Evolutionary conservation across 73 alveolate genomes (phyloP).

Genomic region (Paramecium octaurelia): DNA sequence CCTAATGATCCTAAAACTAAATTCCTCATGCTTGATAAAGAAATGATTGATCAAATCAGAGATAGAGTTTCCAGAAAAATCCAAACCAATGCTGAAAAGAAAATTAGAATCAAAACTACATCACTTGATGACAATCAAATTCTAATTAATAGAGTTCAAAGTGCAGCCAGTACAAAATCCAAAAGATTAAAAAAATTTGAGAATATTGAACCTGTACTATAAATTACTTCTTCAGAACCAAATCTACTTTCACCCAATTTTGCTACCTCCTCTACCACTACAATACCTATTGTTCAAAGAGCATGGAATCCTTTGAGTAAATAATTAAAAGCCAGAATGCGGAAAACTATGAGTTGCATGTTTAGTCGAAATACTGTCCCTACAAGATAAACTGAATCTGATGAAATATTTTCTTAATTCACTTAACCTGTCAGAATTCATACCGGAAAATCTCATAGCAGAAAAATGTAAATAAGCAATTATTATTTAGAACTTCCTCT

Average conservation of each 20-base stretch:
- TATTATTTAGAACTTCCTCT: background rate
- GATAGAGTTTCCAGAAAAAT: constrained; percentile 1
- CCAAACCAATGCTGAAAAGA: background rate
- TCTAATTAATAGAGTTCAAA: background rate
- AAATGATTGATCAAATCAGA: constrained; percentile 5
- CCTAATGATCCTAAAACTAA: background rate
- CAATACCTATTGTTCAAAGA: background rate
- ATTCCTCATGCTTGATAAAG: background rate
- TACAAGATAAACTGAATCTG: background rate
- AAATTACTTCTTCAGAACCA: background rate
- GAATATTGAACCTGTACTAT: background rate
- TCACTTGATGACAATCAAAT: background rate
- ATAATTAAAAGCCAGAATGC: background rate
- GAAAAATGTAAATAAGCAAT: background rate
- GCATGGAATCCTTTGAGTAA: background rate
- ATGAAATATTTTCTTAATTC: background rate
- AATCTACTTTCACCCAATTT: background rate
- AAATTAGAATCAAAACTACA: background rate
- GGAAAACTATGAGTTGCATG: background rate
- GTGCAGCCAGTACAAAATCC: background rate
- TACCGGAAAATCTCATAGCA: background rate
- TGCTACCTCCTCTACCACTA: background rate
- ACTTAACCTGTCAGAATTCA: background rate
- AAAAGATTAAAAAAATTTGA: background rate
- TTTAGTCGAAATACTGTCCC: background rate